Evolutionary conservation across 306 rosid genomes (phyloP).

Genomic region (Rosa rugosa): DNA sequence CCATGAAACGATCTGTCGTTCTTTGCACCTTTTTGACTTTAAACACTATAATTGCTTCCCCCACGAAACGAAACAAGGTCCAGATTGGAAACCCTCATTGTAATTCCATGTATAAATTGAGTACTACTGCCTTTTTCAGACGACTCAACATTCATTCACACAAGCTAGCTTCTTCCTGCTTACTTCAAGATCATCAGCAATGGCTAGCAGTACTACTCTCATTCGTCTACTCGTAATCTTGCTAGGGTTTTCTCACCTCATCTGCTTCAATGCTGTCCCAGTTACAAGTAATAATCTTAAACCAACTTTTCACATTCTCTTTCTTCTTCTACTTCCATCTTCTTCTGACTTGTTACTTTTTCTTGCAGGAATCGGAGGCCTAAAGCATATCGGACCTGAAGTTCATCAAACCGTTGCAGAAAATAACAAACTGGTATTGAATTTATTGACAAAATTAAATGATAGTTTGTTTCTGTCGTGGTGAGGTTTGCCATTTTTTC

Average conservation of each 20-base stretch:
- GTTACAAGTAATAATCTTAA: slow-evolving; percentile 49
- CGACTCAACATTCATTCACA: slow-evolving; percentile 20
- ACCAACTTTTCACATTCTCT: not conserved
- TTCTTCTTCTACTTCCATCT: not conserved
- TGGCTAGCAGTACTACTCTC: slow-evolving; percentile 40
- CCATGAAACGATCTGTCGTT: slow-evolving; percentile 33
- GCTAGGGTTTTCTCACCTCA: slow-evolving; percentile 52
- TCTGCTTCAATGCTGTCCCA: slow-evolving; percentile 66
- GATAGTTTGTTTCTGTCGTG: not conserved
- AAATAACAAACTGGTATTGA: slow-evolving; percentile 34
- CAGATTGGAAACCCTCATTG: not conserved
- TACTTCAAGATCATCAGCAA: slow-evolving; percentile 13
- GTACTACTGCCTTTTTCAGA: slow-evolving; percentile 17
- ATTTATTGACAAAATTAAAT: not conserved
- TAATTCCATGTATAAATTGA: slow-evolving; percentile 49
- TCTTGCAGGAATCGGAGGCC: slow-evolving; percentile 60
- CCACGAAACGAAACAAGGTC: slow-evolving; percentile 16
- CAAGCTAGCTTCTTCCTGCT: not conserved
- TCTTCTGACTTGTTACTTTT: slow-evolving; percentile 4
- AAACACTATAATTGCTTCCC: slow-evolving; percentile 16
- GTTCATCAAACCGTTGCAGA: slow-evolving; percentile 34
- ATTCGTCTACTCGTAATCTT: slow-evolving; percentile 55
- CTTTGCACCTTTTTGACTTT: slow-evolving; percentile 55
- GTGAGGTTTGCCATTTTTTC: not conserved
- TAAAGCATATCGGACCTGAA: slow-evolving; percentile 35